These are phyloP conservation scores for Pulveroboletus sp. DNA, from an alignment of 768 basidiomycete species.

Conservation along the genomic window DNA sequence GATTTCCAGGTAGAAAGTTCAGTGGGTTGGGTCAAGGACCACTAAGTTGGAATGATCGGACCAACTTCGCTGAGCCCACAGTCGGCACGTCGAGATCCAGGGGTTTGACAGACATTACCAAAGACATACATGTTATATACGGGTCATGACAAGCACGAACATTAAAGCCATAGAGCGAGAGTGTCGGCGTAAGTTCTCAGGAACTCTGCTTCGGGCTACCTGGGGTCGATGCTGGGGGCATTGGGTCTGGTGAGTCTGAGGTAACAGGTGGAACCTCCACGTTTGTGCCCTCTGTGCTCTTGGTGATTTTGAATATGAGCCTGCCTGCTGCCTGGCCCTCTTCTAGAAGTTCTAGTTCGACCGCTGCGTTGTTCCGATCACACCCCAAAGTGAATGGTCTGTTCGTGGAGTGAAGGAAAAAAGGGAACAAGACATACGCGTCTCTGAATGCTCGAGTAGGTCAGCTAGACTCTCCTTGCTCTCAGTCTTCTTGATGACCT, in stretches of 20 bases:
- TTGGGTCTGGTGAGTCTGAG: neutral
- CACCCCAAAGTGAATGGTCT: neutral
- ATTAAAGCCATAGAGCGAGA: neutral
- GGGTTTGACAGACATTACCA: constrained; percentile 2
- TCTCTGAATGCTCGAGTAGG: constrained; percentile 28
- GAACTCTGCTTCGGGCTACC: neutral
- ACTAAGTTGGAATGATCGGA: neutral
- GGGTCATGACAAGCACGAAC: constrained; percentile 1
- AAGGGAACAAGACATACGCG: constrained; percentile 17
- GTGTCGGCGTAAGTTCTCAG: neutral
- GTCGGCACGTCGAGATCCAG: neutral
- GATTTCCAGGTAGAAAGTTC: neutral
- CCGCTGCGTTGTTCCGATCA: constrained; percentile 9
- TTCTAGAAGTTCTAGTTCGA: constrained; percentile 30
- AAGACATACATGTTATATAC: neutral
- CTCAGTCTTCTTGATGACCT: constrained; percentile 32
- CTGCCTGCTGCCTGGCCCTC: constrained; percentile 30
- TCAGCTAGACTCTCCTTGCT: constrained; percentile 30
- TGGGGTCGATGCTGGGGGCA: neutral
- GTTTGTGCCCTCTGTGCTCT: constrained; percentile 1
- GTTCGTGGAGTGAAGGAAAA: neutral
- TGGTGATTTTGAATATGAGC: constrained; percentile 26
- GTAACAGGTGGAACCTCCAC: constrained; percentile 1
- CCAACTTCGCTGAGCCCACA: neutral
- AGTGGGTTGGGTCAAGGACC: neutral